Evolutionary conservation across 2,329 filamentous ascomycete genomes (phyloP), one percentile per base, ranked within the genome.

Genomic region (Blastomyces silverae): DNA sequence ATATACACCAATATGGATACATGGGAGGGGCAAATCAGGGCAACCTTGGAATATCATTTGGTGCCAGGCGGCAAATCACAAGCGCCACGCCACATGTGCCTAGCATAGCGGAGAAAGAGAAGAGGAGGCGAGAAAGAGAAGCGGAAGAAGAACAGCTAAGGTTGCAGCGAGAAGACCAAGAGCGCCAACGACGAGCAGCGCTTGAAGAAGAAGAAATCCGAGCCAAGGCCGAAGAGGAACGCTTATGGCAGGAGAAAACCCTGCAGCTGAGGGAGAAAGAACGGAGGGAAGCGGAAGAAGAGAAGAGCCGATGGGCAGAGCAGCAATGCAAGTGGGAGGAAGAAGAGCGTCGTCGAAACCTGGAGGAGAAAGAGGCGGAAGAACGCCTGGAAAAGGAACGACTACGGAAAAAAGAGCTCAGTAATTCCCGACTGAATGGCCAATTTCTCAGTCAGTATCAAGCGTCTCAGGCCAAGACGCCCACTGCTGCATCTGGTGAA

Each of bases 21-120:
- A 94, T 97, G 89, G 94, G 94, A 65, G 94, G 94, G 60, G 94
- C 94, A 34, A 97, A 91, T 72, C 94, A 99, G 76, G 93, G 91
- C 2, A 97, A 96, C 71, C 87, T 97, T 67, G 94, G 94, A 22
- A 91, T 99, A 70, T 87, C 90, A 13, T 97, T 97, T 77, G 94
- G 94, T 64, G 91, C 88, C 22, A 86, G 92, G 71, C 86, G 94
- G 66, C 94, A 99, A 78, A 97, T 99, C 74, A 97, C 92, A 10
- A 91, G 84, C 71, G 85, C 91, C 17, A 83, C 86, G 42, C 94
- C 94, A 5, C 77, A 84, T 57, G 91, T 97, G 11, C 92, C 92
- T 0, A 93, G 82, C 73, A 71, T 92, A 68, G 89, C 88, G 2
- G 92, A 96, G 70, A 97, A 96, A 78, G 90, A 96, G 76, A 89